Percentiles rank a stretch among this genome's conserved stretches.
These are phyloP conservation scores for Russula compacta DNA, from an alignment of 768 basidiomycete genomes.

Conservation along the genomic window DNA sequence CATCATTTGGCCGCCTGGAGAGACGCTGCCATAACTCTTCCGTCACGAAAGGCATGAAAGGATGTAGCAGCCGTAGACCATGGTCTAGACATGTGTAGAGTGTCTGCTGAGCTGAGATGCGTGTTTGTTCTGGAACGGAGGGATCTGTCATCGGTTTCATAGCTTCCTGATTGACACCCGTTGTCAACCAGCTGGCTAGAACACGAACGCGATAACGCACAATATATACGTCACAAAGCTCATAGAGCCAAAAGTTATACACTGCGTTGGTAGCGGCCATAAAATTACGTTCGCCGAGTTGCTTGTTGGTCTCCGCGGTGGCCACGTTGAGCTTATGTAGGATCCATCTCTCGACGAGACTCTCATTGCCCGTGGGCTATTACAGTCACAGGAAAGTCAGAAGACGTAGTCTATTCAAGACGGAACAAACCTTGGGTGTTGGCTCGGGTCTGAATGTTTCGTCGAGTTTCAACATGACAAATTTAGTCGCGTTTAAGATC, in stretches of 20 bases:
- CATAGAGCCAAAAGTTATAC: conserved; percentile 96
- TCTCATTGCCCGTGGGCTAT: conserved; percentile 83
- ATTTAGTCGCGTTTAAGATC: conserved; percentile 97
- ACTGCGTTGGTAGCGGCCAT: conserved; percentile 79
- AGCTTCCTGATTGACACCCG: conserved; percentile 70
- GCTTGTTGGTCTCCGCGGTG: conserved; percentile 61
- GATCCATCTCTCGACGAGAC: conserved; percentile 90
- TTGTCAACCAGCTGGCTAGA: neutral
- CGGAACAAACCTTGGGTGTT: conserved; percentile 47
- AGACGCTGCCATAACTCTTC: conserved; percentile 98
- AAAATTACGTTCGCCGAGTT: conserved; percentile 81
- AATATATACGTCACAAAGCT: conserved; percentile 98
- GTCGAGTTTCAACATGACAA: conserved; percentile 97
- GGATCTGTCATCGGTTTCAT: conserved; percentile 97
- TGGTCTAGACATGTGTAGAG: conserved; percentile 90
- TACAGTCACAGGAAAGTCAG: neutral
- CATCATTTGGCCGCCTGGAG: conserved; percentile 74
- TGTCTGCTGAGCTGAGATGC: conserved; percentile 87
- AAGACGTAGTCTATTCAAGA: neutral
- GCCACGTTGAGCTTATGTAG: conserved; percentile 87
- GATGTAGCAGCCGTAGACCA: conserved; percentile 85
- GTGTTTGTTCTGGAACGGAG: conserved; percentile 48
- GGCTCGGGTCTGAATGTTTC: conserved; percentile 69
- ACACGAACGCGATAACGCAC: conserved; percentile 35
- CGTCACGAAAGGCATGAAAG: conserved; percentile 98